Conservation (phyloP, 495 filamentous ascomycete genomes). For the Rhypophila decipiens region DNA sequence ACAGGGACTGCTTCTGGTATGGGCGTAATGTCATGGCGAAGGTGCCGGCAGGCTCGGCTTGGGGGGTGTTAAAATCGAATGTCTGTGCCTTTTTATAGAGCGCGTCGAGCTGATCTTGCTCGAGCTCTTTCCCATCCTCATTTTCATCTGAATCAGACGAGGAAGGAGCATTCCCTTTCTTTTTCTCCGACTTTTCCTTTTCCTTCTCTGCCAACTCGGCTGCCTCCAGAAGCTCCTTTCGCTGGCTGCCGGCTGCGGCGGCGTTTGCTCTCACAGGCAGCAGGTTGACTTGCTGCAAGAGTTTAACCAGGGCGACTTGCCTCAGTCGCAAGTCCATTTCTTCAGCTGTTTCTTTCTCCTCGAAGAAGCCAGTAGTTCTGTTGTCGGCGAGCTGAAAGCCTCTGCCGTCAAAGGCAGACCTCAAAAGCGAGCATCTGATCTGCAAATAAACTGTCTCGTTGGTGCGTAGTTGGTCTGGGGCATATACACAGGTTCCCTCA, state of each 20-base stretch:
- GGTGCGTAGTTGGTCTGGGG: conserved; percentile 73
- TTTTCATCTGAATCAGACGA: conserved; percentile 53
- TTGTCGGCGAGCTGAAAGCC: conserved; percentile 60
- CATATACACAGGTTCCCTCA: conserved; percentile 84
- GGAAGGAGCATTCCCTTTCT: conserved; percentile 40
- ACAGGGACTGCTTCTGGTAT: conserved; percentile 89
- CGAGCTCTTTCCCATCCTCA: conserved; percentile 81
- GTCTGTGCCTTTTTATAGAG: conserved; percentile 95
- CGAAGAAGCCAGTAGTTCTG: conserved; percentile 51
- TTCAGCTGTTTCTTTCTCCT: conserved; percentile 78
- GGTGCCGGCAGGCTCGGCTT: conserved; percentile 69
- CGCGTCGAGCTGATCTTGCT: conserved; percentile 90
- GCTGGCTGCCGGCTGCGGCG: conserved; percentile 70
- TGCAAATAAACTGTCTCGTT: conserved; percentile 93
- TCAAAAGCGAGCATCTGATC: conserved; percentile 69
- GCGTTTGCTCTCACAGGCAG: conserved; percentile 65
- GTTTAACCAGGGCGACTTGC: conserved; percentile 78
- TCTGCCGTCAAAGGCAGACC: conserved; percentile 60
- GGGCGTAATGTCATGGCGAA: conserved; percentile 81
- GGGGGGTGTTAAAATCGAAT: conserved; percentile 89
- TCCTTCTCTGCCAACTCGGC: conserved; percentile 79
- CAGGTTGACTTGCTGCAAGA: conserved; percentile 85
- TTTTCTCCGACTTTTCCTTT: conserved; percentile 52
- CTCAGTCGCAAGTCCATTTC: conserved; percentile 79
- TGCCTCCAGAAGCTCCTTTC: conserved; percentile 74